Conservation (phyloP, 2,329 filamentous ascomycete species). For the Aspergillus sp. region DNA sequence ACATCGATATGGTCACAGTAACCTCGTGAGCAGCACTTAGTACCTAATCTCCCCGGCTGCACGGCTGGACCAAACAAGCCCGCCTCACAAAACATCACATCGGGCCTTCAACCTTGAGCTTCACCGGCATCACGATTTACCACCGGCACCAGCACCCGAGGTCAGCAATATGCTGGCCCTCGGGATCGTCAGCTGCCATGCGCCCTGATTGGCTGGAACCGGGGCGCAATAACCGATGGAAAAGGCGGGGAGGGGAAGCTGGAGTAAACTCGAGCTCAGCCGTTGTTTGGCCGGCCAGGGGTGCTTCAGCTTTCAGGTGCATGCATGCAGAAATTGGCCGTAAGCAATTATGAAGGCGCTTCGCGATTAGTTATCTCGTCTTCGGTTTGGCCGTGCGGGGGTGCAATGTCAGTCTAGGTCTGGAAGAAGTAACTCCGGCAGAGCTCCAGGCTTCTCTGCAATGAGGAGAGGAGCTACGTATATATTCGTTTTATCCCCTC, state of each 20-base stretch:
- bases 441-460: background rate
- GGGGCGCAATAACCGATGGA: conserved; percentile 2
- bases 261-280: background rate
- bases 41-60: background rate
- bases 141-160: background rate
- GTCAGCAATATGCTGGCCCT: conserved; percentile 3
- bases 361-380: too few relatives aligned
- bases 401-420: background rate
- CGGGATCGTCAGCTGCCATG: conserved; percentile 5
- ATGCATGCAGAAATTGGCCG: background rate
- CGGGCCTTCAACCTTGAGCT: too few relatives aligned
- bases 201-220: conserved; percentile 4
- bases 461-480: background rate
- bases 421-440: background rate
- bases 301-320: background rate
- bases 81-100: background rate
- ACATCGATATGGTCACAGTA: background rate
- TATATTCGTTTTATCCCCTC: background rate
- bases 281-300: background rate
- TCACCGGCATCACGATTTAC: background rate
- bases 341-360: background rate
- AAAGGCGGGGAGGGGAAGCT: conserved; percentile 2
- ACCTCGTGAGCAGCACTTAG: background rate
- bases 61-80: background rate
- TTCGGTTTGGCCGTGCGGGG: background rate